Evolutionary conservation across 257 asterid genomes (phyloP).

Genomic region (Leonotis leonurus): DNA sequence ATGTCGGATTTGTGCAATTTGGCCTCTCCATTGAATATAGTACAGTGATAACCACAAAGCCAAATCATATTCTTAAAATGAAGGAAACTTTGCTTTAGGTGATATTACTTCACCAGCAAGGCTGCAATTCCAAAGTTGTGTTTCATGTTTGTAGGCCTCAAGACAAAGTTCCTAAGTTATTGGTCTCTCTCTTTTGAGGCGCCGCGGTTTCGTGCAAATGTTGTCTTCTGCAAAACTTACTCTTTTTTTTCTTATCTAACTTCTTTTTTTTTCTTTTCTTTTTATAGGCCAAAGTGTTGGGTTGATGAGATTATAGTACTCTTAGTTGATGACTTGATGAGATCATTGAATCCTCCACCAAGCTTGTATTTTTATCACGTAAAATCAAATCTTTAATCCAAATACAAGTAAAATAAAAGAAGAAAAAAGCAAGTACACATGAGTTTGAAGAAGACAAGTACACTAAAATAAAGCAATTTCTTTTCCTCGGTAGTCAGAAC

Average conservation of each 20-base stretch:
- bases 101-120: neutral
- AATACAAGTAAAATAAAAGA: neutral
- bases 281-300: too few species aligned
- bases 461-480: neutral
- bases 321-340: too few species aligned
- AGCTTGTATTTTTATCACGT: neutral
- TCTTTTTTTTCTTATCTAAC: neutral
- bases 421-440: neutral
- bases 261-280: too few species aligned
- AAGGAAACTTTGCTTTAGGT: neutral
- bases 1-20: slow-evolving; percentile 4
- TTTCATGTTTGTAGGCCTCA: neutral
- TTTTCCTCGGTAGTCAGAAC: neutral
- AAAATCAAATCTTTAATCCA: neutral
- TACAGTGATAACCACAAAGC: neutral
- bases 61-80: neutral
- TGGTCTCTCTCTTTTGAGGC: slow-evolving; percentile 6
- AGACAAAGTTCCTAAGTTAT: neutral
- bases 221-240: neutral
- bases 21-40: neutral
- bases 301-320: too few species aligned
- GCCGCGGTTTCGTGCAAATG: slow-evolving; percentile 14
- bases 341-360: too few species aligned
- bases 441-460: neutral
- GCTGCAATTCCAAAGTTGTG: slow-evolving; percentile 9